Conservation (phyloP, 768 basidiomycete species). For the Pilatotrama ljubarskyi region DNA sequence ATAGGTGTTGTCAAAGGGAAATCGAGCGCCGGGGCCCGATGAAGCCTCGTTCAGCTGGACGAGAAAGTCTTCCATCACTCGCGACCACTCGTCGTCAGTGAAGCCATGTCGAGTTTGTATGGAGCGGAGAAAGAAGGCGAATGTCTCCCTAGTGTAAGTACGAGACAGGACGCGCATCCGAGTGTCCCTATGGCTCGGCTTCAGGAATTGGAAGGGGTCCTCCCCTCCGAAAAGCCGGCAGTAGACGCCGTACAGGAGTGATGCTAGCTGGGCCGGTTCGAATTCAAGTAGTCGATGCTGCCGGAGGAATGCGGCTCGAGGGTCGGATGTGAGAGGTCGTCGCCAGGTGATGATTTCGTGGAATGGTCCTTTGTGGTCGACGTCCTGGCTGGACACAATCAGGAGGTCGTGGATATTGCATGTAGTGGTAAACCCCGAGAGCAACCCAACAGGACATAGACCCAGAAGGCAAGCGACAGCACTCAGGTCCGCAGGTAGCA, state of each 20-base stretch:
- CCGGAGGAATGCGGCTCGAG: slow-evolving; percentile 15
- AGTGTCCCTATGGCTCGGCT: background rate
- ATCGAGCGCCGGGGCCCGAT: too few species aligned
- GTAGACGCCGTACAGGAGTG: background rate
- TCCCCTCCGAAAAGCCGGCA: background rate
- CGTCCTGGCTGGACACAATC: background rate
- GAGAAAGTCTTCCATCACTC: background rate
- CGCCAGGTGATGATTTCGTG: slow-evolving; percentile 41
- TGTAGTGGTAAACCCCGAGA: slow-evolving; percentile 39
- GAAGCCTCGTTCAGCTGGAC: background rate
- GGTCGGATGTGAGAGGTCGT: background rate
- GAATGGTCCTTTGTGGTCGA: slow-evolving; percentile 24
- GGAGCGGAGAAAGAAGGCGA: slow-evolving; percentile 43
- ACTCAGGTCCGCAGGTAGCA: slow-evolving; percentile 38
- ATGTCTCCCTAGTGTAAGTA: slow-evolving; percentile 47
- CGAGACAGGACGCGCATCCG: too few species aligned
- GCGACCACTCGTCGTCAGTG: background rate
- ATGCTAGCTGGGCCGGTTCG: background rate
- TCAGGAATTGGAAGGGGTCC: background rate
- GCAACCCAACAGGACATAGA: slow-evolving; percentile 38
- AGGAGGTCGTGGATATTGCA: slow-evolving; percentile 41
- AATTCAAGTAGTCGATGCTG: background rate
- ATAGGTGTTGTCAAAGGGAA: background rate
- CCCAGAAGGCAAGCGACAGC: slow-evolving; percentile 42
- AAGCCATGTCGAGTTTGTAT: slow-evolving; percentile 30